Percentiles rank a stretch among this genome's conserved stretches.
Conservation (phyloP, 345 rosid genomes). For the Euphorbia peplus region DNA sequence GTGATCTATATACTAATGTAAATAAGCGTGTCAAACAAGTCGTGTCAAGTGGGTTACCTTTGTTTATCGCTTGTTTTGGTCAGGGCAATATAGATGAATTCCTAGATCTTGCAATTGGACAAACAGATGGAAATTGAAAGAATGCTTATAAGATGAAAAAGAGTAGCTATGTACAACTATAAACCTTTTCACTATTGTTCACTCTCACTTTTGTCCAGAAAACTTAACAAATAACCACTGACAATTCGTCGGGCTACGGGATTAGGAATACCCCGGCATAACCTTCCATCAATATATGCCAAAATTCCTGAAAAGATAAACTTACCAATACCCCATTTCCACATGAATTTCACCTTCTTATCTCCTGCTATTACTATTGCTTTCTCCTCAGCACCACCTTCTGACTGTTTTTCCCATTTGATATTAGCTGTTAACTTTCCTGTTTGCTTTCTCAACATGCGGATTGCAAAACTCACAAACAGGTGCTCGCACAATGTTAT, state of each 20-base stretch:
- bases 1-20: too few relatives aligned
- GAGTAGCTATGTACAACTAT: background rate
- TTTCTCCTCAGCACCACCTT: slow-evolving; percentile 18
- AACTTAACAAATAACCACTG: slow-evolving; percentile 78
- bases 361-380: slow-evolving; percentile 33
- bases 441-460: slow-evolving; percentile 57
- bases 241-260: slow-evolving; percentile 91
- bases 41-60: too few relatives aligned
- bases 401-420: slow-evolving; percentile 35
- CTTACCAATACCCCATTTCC: slow-evolving; percentile 75
- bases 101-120: background rate
- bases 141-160: background rate
- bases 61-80: too few relatives aligned
- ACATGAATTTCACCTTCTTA: slow-evolving; percentile 42
- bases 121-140: background rate
- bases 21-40: too few relatives aligned
- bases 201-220: slow-evolving; percentile 51
- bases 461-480: slow-evolving; percentile 84
- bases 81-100: too few relatives aligned
- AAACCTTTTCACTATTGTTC: slow-evolving; percentile 10
- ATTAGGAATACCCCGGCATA: slow-evolving; percentile 80
- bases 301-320: slow-evolving; percentile 69
- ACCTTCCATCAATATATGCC: slow-evolving; percentile 85
- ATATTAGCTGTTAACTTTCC: slow-evolving; percentile 38
- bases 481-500: slow-evolving; percentile 82